Evolutionary conservation across 169 alveolate genomes (phyloP).

Genomic region (Eimeria sp.): DNA sequence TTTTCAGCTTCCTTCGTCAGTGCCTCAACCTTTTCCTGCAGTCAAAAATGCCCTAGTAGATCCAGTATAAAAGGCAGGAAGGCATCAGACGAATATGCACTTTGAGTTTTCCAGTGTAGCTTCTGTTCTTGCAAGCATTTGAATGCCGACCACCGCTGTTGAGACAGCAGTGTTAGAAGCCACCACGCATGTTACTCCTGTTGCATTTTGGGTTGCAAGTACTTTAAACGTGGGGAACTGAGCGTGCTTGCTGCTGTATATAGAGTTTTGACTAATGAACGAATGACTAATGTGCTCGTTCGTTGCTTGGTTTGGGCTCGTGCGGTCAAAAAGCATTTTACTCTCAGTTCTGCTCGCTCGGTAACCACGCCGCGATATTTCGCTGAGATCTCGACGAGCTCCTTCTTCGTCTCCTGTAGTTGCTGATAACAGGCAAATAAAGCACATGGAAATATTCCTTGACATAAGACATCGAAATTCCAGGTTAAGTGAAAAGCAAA

Average conservation of each 20-base stretch:
- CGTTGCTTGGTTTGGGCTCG: neutral
- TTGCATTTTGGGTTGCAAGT: neutral
- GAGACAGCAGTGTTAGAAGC: neutral
- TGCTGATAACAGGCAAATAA: neutral
- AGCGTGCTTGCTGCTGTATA: neutral
- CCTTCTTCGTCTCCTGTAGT: slow-evolving; percentile 48
- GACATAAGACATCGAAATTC: neutral
- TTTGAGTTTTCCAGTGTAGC: neutral
- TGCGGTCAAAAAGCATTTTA: neutral
- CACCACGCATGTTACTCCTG: neutral
- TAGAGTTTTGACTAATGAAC: no score
- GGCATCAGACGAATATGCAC: neutral
- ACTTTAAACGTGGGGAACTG: neutral
- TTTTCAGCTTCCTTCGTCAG: neutral
- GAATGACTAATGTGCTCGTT: no score
- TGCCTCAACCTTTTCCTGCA: slow-evolving; percentile 21
- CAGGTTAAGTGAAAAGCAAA: neutral
- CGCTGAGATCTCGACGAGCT: neutral
- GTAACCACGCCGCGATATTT: slow-evolving; percentile 12
- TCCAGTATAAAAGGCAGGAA: no score
- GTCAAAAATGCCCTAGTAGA: neutral
- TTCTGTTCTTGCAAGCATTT: neutral
- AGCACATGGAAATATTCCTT: neutral
- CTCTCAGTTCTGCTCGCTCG: slow-evolving; percentile 50
- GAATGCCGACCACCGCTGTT: neutral